Base-by-base conservation (phyloP, 2,329 filamentous ascomycete genomes). In the Beauveria caledonica region DNA sequence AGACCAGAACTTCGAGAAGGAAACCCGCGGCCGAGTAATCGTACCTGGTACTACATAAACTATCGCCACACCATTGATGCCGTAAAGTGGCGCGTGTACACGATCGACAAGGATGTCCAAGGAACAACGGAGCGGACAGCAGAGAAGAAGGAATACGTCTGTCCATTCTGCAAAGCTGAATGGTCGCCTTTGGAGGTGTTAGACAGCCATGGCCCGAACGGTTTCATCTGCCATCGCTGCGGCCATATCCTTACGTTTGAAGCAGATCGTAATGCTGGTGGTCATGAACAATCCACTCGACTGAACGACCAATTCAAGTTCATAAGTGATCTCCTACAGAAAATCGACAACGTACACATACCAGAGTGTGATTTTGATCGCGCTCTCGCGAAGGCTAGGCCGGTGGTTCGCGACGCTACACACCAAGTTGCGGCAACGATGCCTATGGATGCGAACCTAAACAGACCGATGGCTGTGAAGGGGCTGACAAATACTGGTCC, bases 1-100 rank as follows among this genome's bases (percentile, higher is more conserved):
- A 68, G 91, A 63, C 84, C 86, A 54, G 92, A 96, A 71, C 78
- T 89, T 60, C 86, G 87, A 65, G 89, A 92, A 69, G 90, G 90
- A 56, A 89, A 92, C 62, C 87, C 89, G 61, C 87, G 92, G 57
- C 88, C 90, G 5, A 87, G 89, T 66, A 92, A 88, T 70, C 85
- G 90, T 68, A 96, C 93, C 64, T 99, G 96, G 80, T 99, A 96
- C 77, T 99, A 90, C 75, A 93, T 99, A 71, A 92, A 97, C 72
- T 95, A 95, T 69, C 90, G 94, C 62, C 89, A 90, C 61, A 91
- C 93, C 40, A 91, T 99, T 69, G 94, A 99, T 75, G 91, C 90
- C 53, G 95, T 96, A 76, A 99, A 99, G 74, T 99, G 89, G 83
- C 88, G 90, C 64, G 86, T 96, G 56, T 92, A 93, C 70, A 88